Base-by-base conservation (phyloP, 176 grass and related monocot species). In the Cenchrus purpureus region DNA sequence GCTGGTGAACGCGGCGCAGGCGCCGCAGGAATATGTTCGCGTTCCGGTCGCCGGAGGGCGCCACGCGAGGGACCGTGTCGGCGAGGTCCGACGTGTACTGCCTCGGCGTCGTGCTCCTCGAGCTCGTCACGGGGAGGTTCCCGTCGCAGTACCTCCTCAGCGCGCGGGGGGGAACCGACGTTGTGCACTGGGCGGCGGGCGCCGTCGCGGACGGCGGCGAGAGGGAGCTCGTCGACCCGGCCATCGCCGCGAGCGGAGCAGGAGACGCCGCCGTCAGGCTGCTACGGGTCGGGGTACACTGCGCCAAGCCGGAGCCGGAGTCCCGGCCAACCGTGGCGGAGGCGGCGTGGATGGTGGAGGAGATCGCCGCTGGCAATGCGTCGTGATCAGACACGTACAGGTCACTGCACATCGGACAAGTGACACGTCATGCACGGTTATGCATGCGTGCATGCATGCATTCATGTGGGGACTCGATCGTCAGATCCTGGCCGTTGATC, bases 1-100 rank as follows among this genome's bases (percentile, higher is more conserved):
- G 19, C 80, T 95, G 31, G 80, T 95, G 66, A 87, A 92, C 83
- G 0, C 57, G 12, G 25, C 88, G 28, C 90, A 90, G 83, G 83
- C 84, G 17, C 68, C 90, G 46, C 71, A 86, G 15, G 77, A n/a
- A n/a, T n/a, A 92, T 95, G 90, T 89, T 95, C 83, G 83, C 90
- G 48, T 92, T 86, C 88, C 83, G 88, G 62, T 82, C 90, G 32
- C 90, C 93, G 4, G 93, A 95, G 86, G 85, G 69, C 75, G 3
- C 66, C 44, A 54, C 81, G 13, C 83, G 69, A 44, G 43, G 17
- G 12, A 56, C 6, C 16, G 88, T 91, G 1, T 90, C 88, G 3
- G 14, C 83, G 9, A 84, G 87, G 61, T 95, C 93, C 10, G 93
- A 95, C 80, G 93, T 95, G 65, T 95, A 86, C 86, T 95, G 90